These are phyloP conservation scores for Daldinia sp. DNA, from an alignment of 2,329 filamentous ascomycete genomes.

Conservation along the genomic window DNA sequence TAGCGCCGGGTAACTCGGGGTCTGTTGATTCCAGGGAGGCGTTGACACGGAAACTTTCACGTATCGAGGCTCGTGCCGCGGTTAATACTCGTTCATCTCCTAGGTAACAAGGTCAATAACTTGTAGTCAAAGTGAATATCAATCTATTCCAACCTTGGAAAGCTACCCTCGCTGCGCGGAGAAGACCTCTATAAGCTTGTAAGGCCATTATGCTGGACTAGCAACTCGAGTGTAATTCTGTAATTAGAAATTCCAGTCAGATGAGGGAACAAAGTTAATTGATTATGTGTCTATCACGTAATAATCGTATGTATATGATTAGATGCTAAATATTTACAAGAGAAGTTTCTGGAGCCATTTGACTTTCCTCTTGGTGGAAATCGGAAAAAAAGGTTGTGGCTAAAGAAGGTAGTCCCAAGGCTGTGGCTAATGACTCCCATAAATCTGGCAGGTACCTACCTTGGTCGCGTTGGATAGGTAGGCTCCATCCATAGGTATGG, in stretches of 20 bases:
- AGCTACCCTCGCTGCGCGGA: conserved; percentile 82
- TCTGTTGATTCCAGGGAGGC: conserved; percentile 65
- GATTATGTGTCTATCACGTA: too few relatives aligned
- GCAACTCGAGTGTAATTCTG: too few relatives aligned
- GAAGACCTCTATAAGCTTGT: conserved; percentile 77
- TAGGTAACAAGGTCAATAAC: conserved; percentile 48
- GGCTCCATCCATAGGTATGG: too few relatives aligned
- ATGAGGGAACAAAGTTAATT: too few relatives aligned
- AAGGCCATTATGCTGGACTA: conserved; percentile 55
- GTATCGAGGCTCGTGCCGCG: conserved; percentile 77
- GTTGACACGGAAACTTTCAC: conserved; percentile 75
- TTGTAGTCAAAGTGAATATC: not conserved
- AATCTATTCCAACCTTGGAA: conserved; percentile 72
- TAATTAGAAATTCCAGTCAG: too few relatives aligned
- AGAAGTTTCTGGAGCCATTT: too few relatives aligned
- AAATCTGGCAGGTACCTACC: not conserved
- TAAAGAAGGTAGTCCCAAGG: not conserved
- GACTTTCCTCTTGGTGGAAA: too few relatives aligned
- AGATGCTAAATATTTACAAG: too few relatives aligned
- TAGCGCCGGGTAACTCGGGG: conserved; percentile 67
- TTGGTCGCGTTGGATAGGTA: too few relatives aligned
- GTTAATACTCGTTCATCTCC: conserved; percentile 74
- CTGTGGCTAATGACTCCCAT: not conserved
- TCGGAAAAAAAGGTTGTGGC: not conserved
- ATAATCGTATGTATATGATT: too few relatives aligned